Evolutionary conservation across 2,329 filamentous ascomycete species (phyloP), one percentile per base, ranked within the genome.

Genomic region (Madurella fahalii): DNA sequence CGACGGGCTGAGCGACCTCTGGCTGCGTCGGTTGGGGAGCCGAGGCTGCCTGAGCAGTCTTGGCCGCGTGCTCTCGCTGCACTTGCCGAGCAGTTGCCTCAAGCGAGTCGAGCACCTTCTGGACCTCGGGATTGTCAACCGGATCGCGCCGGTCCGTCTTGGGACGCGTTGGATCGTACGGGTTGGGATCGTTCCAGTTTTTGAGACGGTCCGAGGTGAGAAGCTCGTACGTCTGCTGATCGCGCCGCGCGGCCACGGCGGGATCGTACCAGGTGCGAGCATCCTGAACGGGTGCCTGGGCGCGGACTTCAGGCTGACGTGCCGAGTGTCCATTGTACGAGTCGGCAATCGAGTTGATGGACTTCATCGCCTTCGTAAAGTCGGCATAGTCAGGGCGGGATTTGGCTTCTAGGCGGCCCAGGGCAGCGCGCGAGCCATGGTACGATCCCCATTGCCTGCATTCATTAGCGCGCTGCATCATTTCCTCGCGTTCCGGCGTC

Each of bases 381-480:
- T 59, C 44, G 47, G 58, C 61, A 48, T 58, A 61, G 20, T 57
- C 56, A 5, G 58, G 57, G 30, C 55, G 60, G 8, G 56, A 44
- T 39, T 57, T 53, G 20, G 46, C 63, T 13, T 76, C 71, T 1
- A 78, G 64, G 17, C 80, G 74, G 55, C 70, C 69, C 20, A 74
- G 63, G 5, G 77, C 77, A 17, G 71, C 70, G 30, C 74, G 71
- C 13, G 72, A 61, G 7, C 78, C 74, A 34, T 69, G 67, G 7
- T 73, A 71, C 2, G 67, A 56, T 5, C 79, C 79, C 61, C 74
- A 70, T 42, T 76, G 72, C 49, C 71, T 59, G 16, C 46, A 56
- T 67, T 84, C 81, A 11, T 67, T 68, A 72, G 74, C 77, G 11
- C 81, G 76, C 34, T 70, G 68, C 48, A 77, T 75, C 7, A 80